phyloP scores from a whole-genome alignment of 2,329 filamentous ascomycete genomes.

The Herpotrichia juniperi region DNA sequence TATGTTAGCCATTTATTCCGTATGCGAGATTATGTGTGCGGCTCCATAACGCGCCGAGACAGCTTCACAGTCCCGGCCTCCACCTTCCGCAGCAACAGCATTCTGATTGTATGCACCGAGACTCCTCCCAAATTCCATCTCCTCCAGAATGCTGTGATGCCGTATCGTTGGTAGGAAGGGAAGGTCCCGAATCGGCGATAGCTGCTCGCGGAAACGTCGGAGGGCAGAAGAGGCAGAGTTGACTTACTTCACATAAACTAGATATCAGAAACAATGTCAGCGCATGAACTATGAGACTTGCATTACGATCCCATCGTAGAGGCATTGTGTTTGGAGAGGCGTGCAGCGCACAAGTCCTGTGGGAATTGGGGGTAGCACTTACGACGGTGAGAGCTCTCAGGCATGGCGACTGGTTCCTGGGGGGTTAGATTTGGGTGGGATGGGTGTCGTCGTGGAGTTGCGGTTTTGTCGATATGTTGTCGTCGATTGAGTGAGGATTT shows the following conservation, averaged over 20 bases:
- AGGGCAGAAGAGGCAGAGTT: slow-evolving; percentile 1
- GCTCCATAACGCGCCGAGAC: neutral
- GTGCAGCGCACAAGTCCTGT: slow-evolving; percentile 5
- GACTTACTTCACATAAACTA: slow-evolving; percentile 47
- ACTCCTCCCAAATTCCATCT: neutral
- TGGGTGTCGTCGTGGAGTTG: slow-evolving; percentile 30
- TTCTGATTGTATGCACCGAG: neutral
- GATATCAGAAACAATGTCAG: slow-evolving; percentile 15
- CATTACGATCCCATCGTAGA: neutral
- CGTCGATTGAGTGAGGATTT: too few relatives aligned
- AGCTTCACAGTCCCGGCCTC: neutral
- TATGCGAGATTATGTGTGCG: neutral
- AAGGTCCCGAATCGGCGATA: neutral
- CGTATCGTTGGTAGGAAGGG: neutral
- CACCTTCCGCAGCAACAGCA: neutral
- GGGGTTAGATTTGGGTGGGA: slow-evolving; percentile 29
- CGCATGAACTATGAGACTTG: slow-evolving; percentile 1
- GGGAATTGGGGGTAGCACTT: slow-evolving; percentile 15
- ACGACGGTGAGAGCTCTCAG: slow-evolving; percentile 45
- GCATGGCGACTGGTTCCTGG: slow-evolving; percentile 43
- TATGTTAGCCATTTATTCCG: slow-evolving; percentile 15
- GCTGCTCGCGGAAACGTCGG: neutral
- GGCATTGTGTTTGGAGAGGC: neutral
- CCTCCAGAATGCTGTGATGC: neutral
- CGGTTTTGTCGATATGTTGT: slow-evolving; percentile 40